These are phyloP conservation scores for Sporothrix euskadiensis DNA, from an alignment of 2,329 filamentous ascomycete genomes.

Conservation along the genomic window DNA sequence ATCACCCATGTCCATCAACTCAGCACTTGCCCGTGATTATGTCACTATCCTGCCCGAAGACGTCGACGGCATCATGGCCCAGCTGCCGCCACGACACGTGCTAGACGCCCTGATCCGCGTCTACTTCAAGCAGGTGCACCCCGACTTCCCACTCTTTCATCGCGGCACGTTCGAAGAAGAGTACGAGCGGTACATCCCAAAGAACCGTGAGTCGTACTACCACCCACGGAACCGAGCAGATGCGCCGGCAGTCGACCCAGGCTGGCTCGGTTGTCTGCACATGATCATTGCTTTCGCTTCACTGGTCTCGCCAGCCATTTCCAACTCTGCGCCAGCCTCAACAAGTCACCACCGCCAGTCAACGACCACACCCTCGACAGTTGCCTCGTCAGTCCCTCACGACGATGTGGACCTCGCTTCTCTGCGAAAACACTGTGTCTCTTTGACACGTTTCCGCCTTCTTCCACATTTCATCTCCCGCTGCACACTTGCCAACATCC, in stretches of 20 bases:
- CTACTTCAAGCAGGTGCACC: slow-evolving; percentile 42
- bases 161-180: slow-evolving; percentile 22
- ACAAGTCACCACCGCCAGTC: background rate
- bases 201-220: slow-evolving; percentile 13
- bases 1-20: slow-evolving; percentile 37
- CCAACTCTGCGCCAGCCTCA: background rate
- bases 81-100: slow-evolving; percentile 36
- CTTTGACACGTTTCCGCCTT: background rate
- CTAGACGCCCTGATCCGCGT: slow-evolving; percentile 40
- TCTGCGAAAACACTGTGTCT: background rate
- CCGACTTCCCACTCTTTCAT: slow-evolving; percentile 21
- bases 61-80: slow-evolving; percentile 37
- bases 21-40: slow-evolving; percentile 37
- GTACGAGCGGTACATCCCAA: slow-evolving; percentile 16
- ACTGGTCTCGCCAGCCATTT: background rate
- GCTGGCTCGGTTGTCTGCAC: slow-evolving; percentile 21
- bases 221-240: background rate
- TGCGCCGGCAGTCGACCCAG: background rate
- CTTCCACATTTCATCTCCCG: slow-evolving; percentile 16
- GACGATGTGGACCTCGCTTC: background rate
- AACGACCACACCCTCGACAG: background rate
- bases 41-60: slow-evolving; percentile 35
- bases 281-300: slow-evolving; percentile 20
- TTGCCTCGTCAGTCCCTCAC: background rate
- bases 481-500: slow-evolving; percentile 18